phyloP scores from a whole-genome alignment of 257 asterid genomes.

The Jaltomata sinuosa region DNA sequence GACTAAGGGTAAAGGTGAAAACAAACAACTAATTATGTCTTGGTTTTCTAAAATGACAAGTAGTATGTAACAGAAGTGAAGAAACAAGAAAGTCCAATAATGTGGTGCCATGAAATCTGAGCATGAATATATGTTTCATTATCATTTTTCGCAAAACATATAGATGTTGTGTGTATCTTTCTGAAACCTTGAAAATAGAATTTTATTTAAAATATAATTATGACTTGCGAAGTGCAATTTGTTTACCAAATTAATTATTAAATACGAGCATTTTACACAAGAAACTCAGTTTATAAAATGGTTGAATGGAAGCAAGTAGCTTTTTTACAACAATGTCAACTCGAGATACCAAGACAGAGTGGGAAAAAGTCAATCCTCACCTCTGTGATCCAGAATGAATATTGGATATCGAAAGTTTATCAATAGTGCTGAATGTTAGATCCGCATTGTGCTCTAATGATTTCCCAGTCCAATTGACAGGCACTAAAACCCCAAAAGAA shows the following conservation, averaged over 20 bases:
- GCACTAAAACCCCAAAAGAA: slow-evolving; percentile 65
- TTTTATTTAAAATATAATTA: background rate
- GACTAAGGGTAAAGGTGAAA: no score
- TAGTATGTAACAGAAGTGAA: background rate
- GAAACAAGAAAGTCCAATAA: background rate
- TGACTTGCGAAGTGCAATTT: background rate
- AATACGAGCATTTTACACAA: background rate
- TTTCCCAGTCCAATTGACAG: slow-evolving; percentile 80
- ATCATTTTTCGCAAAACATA: background rate
- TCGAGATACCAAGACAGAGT: background rate
- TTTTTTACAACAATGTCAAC: background rate
- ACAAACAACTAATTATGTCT: no score
- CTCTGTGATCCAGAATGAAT: slow-evolving; percentile 69
- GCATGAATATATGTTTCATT: background rate
- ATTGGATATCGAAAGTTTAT: slow-evolving; percentile 86
- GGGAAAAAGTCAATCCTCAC: slow-evolving; percentile 24
- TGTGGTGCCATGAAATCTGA: background rate
- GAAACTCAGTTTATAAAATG: background rate
- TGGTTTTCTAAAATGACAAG: no score
- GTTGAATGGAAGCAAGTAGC: background rate
- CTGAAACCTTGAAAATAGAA: background rate
- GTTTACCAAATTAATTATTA: background rate
- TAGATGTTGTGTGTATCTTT: background rate
- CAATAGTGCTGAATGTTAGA: slow-evolving; percentile 62
- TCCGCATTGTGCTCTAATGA: slow-evolving; percentile 40